Conservation (phyloP, 495 filamentous ascomycete species). For the Xylaria sp. region DNA sequence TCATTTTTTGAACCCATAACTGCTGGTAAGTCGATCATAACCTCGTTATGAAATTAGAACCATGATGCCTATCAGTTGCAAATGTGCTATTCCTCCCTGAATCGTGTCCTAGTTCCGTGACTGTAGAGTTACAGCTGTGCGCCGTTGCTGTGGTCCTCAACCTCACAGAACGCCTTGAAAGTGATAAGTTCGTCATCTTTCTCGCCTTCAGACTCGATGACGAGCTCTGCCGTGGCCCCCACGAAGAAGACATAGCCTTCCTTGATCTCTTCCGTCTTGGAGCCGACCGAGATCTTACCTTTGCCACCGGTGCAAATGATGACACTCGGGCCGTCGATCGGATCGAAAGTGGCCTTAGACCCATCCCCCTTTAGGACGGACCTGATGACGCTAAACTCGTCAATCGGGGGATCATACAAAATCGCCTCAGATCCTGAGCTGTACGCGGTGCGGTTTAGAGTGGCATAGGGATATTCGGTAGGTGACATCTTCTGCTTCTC, state of each 20-base stretch:
- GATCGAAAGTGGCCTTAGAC: constrained; percentile 84
- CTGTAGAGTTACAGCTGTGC: constrained; percentile 4
- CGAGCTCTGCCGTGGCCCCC: constrained; percentile 84
- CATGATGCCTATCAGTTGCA: background rate
- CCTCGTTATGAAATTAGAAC: background rate
- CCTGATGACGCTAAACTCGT: constrained; percentile 92
- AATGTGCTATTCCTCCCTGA: background rate
- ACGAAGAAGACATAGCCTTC: constrained; percentile 91
- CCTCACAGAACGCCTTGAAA: constrained; percentile 95
- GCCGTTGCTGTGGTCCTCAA: constrained; percentile 54
- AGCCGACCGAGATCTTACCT: constrained; percentile 83
- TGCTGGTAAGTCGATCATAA: background rate
- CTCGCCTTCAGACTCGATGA: constrained; percentile 70
- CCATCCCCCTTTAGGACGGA: constrained; percentile 72
- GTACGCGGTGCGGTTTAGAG: constrained; percentile 79
- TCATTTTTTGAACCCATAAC: background rate
- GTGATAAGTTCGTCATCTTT: constrained; percentile 74
- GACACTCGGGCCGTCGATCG: constrained; percentile 87
- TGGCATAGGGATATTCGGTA: constrained; percentile 79
- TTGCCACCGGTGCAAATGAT: constrained; percentile 85
- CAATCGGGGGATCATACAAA: constrained; percentile 94
- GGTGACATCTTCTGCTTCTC: constrained; percentile 92
- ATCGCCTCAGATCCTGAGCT: constrained; percentile 69
- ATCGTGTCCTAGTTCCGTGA: background rate
- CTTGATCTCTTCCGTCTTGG: constrained; percentile 70